Evolutionary conservation across 2,329 filamentous ascomycete species (phyloP), one percentile per base, ranked within the genome.

Genomic region (Cladosporium austrohemisphaericum): DNA sequence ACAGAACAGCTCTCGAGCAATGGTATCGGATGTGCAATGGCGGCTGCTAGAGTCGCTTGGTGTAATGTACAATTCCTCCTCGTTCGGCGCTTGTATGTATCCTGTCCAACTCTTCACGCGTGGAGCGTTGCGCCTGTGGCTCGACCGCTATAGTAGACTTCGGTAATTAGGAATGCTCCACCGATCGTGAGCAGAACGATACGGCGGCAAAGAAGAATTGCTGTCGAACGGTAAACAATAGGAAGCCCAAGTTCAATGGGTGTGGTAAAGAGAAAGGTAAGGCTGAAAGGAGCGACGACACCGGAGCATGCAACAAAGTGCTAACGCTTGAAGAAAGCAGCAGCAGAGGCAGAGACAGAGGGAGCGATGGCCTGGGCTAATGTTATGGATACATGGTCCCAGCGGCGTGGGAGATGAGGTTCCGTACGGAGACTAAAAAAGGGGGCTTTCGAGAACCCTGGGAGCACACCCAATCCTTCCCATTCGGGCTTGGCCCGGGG

Each of bases 291-390:
- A 59, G 55, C 52, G 56, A 58, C 52, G 33, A 46, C 38, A 51
- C 50, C 44, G 19, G 26, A n/a, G 40, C 40, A 52, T 52, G 53
- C 51, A 54, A 51, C 53, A 54, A 53, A 29, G 54, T 38, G 55
- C 57, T n/a, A 57, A 55, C 54, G 57, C 57, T 57, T 55, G 56
- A 51, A 53, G 48, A 49, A 43, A 48, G 57, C 55, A 54, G 50
- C 52, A 52, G 52, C 52, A 40, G 38, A 47, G 53, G 35, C 35
- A 47, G 53, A 33, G 43, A 37, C 44, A 41, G 44, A 47, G 44
- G 44, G 44, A 47, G 31, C 46, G 46, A 41, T 43, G 46, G 29
- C 23, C 37, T 43, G 46, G 37, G 46, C 37, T 57, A 56, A 55
- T 57, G 51, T 56, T 53, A 59, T 51, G 51, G 55, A 50, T 41